Percentiles rank a stretch among this genome's conserved stretches.
Evolutionary conservation across 2,329 filamentous ascomycete genomes (phyloP).

Genomic region (Fusarium foetens): DNA sequence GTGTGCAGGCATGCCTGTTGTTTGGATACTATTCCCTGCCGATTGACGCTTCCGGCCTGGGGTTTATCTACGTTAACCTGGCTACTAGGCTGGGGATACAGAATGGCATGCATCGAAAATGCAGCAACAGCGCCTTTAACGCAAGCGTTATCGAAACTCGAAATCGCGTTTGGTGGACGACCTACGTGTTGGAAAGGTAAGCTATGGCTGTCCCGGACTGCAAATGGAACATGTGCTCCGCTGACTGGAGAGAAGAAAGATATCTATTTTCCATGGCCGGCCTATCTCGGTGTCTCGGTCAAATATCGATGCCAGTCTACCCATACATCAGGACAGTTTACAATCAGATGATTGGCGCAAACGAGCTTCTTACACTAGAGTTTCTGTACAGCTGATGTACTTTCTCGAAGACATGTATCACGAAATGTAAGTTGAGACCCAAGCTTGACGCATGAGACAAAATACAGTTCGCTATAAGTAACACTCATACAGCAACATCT

Average conservation of each 20-base stretch:
- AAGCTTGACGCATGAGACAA: background rate
- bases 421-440: background rate
- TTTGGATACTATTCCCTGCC: slow-evolving; percentile 6
- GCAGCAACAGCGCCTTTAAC: background rate
- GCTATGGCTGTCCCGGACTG: background rate
- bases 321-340: background rate
- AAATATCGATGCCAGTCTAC: slow-evolving; percentile 5
- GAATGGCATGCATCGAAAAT: slow-evolving; percentile 6
- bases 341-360: background rate
- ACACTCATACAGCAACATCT: background rate
- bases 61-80: background rate
- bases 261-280: slow-evolving; percentile 6
- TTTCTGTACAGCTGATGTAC: background rate
- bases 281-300: slow-evolving; percentile 4
- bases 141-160: background rate
- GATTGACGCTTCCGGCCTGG: slow-evolving; percentile 3
- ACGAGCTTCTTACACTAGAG: background rate
- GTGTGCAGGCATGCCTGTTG: slow-evolving; percentile 1
- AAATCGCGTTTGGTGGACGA: slow-evolving; percentile 3
- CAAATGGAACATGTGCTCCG: background rate
- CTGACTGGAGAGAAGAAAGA: background rate
- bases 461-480: background rate
- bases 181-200: slow-evolving; percentile 1
- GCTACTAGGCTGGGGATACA: background rate
- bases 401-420: slow-evolving; percentile 8